phyloP scores from a whole-genome alignment of 192 early-diverging fungal species.

The Backusella australiensis region DNA sequence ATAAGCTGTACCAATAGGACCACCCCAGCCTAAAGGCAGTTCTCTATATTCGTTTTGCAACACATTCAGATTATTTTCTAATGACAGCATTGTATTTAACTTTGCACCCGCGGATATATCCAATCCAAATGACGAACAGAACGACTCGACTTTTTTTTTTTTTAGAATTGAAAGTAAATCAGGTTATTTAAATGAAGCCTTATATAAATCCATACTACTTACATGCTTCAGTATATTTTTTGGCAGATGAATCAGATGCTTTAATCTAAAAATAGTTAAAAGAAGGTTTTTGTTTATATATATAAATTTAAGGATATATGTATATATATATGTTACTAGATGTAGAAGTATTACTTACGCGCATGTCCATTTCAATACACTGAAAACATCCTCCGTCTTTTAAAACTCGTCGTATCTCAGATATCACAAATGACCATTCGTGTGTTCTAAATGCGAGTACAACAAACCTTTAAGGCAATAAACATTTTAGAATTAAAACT shows the following conservation, averaged over 20 bases:
- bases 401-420: conserved; percentile 23
- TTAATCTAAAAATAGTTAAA: conserved; percentile 1
- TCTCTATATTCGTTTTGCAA: conserved; percentile 27
- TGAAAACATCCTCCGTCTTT: conserved; percentile 30
- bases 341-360: neutral
- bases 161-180: neutral
- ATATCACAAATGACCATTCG: conserved; percentile 23
- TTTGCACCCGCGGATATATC: conserved; percentile 23
- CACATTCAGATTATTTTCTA: conserved; percentile 10
- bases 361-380: conserved; percentile 27
- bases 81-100: conserved; percentile 15
- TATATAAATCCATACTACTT: conserved; percentile 4
- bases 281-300: neutral
- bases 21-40: conserved; percentile 27
- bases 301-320: neutral
- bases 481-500: neutral
- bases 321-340: neutral
- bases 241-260: neutral
- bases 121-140: conserved; percentile 13
- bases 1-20: conserved; percentile 19
- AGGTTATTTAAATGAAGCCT: neutral
- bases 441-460: conserved; percentile 25
- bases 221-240: conserved; percentile 6
- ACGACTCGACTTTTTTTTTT: conserved; percentile 13
- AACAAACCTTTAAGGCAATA: conserved; percentile 19